Evolutionary conservation across 139 green algal genomes (phyloP).

Genomic region (Pseudopediastrum boryanum): DNA sequence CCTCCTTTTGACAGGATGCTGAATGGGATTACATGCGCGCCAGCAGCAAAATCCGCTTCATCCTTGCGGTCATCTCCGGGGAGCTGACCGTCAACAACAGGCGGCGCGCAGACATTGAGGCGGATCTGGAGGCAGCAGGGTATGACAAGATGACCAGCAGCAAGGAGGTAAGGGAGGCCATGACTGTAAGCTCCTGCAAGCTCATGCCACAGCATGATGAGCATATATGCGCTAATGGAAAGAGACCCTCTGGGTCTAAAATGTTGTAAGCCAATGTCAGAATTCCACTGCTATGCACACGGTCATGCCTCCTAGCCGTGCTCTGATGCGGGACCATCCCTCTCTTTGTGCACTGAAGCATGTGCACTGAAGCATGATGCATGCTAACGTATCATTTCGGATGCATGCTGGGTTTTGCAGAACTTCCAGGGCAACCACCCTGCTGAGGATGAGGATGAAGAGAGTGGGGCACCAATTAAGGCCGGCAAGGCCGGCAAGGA

Average conservation of each 20-base stretch:
- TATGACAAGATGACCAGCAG: slow-evolving; percentile 76
- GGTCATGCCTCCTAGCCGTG: too few species aligned
- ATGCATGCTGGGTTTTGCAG: too few species aligned
- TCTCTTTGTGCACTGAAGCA: too few species aligned
- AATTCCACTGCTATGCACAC: too few species aligned
- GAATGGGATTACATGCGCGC: slow-evolving; percentile 78
- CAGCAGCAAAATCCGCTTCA: slow-evolving; percentile 94
- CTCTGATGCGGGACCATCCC: too few species aligned
- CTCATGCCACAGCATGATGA: neutral
- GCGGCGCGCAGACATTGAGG: slow-evolving; percentile 85
- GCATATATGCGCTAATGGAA: neutral
- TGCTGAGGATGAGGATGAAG: slow-evolving; percentile 54
- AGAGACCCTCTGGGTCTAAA: too few species aligned
- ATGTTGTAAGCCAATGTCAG: too few species aligned
- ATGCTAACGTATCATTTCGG: too few species aligned
- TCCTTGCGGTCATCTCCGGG: slow-evolving; percentile 89
- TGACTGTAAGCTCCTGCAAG: too few species aligned
- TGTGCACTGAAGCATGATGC: too few species aligned
- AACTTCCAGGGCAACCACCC: too few species aligned
- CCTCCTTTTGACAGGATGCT: slow-evolving; percentile 49
- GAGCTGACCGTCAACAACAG: slow-evolving; percentile 81
- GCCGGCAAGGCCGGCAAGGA: slow-evolving; percentile 15
- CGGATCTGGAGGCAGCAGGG: slow-evolving; percentile 76
- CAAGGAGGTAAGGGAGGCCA: slow-evolving; percentile 46
- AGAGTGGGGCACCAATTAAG: slow-evolving; percentile 19